phyloP scores from a whole-genome alignment of 495 filamentous ascomycete species.

The Penicillium arizonense region DNA sequence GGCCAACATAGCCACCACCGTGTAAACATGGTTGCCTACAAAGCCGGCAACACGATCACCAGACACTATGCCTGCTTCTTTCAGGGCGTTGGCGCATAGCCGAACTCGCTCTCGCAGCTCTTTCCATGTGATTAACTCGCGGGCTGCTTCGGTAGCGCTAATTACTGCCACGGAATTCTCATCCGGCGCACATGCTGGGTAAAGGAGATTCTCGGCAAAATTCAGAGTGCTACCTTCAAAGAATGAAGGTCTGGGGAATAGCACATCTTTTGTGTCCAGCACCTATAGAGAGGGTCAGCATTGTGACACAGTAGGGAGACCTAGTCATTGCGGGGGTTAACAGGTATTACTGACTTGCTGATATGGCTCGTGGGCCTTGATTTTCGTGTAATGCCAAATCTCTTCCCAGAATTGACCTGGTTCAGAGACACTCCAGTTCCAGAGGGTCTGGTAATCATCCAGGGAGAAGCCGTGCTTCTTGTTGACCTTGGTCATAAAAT shows the following conservation, averaged over 20 bases:
- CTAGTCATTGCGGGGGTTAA: neutral
- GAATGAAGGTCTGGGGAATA: slow-evolving; percentile 86
- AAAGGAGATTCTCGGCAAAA: slow-evolving; percentile 91
- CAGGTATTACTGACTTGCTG: slow-evolving; percentile 46
- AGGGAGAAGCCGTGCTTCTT: slow-evolving; percentile 62
- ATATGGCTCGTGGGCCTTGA: slow-evolving; percentile 66
- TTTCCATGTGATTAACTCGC: slow-evolving; percentile 74
- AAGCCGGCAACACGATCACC: slow-evolving; percentile 81
- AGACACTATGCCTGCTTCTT: slow-evolving; percentile 56
- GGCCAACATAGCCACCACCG: slow-evolving; percentile 83
- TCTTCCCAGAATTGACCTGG: slow-evolving; percentile 79
- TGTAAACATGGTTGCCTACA: slow-evolving; percentile 81
- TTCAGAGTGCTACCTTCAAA: slow-evolving; percentile 78
- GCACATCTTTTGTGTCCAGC: slow-evolving; percentile 57
- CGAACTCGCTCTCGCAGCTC: slow-evolving; percentile 76
- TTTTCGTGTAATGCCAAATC: slow-evolving; percentile 76
- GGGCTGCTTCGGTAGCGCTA: slow-evolving; percentile 66
- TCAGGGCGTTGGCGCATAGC: slow-evolving; percentile 67
- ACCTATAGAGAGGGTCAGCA: slow-evolving; percentile 52
- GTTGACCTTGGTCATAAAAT: slow-evolving; percentile 67
- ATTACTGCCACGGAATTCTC: slow-evolving; percentile 64
- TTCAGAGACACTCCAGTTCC: slow-evolving; percentile 81
- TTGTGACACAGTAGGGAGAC: neutral
- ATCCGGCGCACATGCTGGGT: slow-evolving; percentile 59
- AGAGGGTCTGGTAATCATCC: slow-evolving; percentile 64